These are phyloP conservation scores for Phytopythium kandeliae DNA, from an alignment of 352 stramenopile genomes.

Conservation along the genomic window DNA sequence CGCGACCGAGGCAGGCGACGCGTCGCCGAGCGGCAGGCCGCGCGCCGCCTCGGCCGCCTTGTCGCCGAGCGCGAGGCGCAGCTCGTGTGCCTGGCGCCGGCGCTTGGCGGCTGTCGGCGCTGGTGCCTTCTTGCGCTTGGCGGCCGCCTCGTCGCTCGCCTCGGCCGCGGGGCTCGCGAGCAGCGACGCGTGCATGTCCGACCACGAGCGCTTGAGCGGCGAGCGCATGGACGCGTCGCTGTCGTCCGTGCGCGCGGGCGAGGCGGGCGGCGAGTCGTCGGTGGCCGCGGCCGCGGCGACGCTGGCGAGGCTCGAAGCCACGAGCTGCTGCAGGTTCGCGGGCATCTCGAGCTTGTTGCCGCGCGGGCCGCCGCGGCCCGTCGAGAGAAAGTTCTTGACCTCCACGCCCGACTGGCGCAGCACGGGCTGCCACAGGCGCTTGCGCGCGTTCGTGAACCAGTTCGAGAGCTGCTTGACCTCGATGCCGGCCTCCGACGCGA, in stretches of 20 bases:
- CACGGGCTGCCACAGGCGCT: constrained; percentile 83
- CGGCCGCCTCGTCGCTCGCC: not conserved
- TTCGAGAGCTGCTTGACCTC: constrained; percentile 88
- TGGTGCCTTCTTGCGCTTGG: not conserved
- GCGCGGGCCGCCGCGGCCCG: constrained; percentile 67
- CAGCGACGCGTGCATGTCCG: constrained; percentile 27
- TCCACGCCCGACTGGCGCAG: constrained; percentile 83
- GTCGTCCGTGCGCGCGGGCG: constrained; percentile 7
- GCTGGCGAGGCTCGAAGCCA: constrained; percentile 33
- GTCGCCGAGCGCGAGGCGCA: constrained; percentile 21
- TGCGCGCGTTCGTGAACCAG: constrained; percentile 88
- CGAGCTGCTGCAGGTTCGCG: constrained; percentile 46
- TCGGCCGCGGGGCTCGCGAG: constrained; percentile 14
- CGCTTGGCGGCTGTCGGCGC: constrained; percentile 3
- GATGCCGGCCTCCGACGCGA: constrained; percentile 72
- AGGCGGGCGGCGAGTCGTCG: constrained; percentile 9
- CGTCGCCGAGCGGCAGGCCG: not conserved
- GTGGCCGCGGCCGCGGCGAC: constrained; percentile 2
- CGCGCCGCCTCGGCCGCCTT: not conserved
- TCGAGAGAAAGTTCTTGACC: constrained; percentile 87
- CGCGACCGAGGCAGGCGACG: constrained; percentile 10
- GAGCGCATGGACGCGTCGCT: constrained; percentile 11
- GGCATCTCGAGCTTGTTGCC: constrained; percentile 78
- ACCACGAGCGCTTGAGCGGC: constrained; percentile 56
- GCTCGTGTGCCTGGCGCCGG: constrained; percentile 17